These are phyloP conservation scores for Eucalyptus globulus DNA, from an alignment of 345 rosid genomes.

Conservation along the genomic window DNA sequence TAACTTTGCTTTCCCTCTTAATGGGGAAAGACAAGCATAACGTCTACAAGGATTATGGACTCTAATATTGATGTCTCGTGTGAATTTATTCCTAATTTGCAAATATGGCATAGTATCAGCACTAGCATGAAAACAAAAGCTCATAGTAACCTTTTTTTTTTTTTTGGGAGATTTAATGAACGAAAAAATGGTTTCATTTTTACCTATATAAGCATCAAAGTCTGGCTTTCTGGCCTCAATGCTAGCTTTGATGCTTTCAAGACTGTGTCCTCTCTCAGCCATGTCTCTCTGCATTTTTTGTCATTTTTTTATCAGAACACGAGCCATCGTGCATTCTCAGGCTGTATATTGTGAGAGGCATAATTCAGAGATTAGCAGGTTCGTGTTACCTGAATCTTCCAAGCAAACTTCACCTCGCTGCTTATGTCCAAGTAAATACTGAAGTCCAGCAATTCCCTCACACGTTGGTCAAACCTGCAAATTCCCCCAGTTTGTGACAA, in stretches of 20 bases:
- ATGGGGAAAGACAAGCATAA: neutral
- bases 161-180: neutral
- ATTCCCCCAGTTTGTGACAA: neutral
- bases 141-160: neutral
- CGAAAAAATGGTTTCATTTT: neutral
- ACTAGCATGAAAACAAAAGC: neutral
- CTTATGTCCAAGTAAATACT: conserved; percentile 96
- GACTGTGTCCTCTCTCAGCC: conserved; percentile 99
- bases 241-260: conserved; percentile 96
- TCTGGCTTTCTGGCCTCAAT: conserved; percentile 95
- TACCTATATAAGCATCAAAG: conserved; percentile 96
- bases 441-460: conserved; percentile 81
- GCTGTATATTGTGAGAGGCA: neutral
- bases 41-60: neutral
- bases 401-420: conserved; percentile 95
- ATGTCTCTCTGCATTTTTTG: conserved; percentile 63
- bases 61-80: neutral
- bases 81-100: neutral
- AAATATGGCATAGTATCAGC: neutral
- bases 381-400: conserved; percentile 38
- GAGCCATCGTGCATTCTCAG: neutral
- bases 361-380: neutral
- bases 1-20: neutral
- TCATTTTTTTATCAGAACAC: neutral
- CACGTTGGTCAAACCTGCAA: conserved; percentile 77